phyloP scores from a whole-genome alignment of 345 rosid genomes.

The Lenwebbia sp. region DNA sequence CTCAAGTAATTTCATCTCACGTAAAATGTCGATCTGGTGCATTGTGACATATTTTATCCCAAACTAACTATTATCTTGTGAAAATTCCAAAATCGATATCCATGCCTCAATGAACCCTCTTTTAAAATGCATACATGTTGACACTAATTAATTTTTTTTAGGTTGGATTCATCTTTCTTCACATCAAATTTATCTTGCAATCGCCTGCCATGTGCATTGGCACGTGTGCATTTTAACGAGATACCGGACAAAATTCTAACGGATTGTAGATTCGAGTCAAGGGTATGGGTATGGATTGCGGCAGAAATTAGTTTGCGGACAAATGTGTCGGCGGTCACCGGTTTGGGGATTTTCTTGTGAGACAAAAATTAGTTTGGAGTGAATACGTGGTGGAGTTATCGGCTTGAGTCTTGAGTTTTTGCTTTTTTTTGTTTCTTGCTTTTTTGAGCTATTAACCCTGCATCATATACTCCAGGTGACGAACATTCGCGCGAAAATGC shows the following conservation, averaged over 20 bases:
- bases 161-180: not conserved
- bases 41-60: not conserved
- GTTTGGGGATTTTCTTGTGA: not conserved
- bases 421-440: not conserved
- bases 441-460: too few species aligned
- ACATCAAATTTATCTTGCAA: rapidly evolving
- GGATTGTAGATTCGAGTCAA: rapidly evolving
- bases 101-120: not conserved
- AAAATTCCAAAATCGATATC: not conserved
- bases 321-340: not conserved
- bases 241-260: not conserved
- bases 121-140: too few species aligned
- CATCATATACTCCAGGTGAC: not conserved
- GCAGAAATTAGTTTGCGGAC: not conserved
- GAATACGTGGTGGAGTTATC: too few species aligned
- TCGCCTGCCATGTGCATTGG: rapidly evolving
- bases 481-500: not conserved
- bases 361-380: not conserved
- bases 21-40: not conserved
- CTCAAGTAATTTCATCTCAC: not conserved
- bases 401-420: too few species aligned
- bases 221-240: not conserved
- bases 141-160: rapidly evolving
- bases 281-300: too few species aligned
- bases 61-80: not conserved